Conservation (phyloP, 192 early-diverging fungal species). For the Mortierella claussenii region DNA sequence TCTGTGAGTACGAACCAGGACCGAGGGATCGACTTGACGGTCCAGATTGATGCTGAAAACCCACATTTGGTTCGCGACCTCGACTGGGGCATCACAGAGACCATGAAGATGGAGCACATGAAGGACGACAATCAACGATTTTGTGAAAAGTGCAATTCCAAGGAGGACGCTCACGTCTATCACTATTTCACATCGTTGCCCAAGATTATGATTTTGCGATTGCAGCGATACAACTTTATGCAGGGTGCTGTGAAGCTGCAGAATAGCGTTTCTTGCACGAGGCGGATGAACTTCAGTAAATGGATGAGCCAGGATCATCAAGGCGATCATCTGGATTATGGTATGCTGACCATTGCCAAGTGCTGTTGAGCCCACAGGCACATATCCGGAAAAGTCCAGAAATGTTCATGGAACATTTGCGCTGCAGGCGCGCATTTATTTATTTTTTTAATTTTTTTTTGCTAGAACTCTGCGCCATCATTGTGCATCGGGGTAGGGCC, state of each 20-base stretch:
- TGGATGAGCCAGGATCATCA: conserved; percentile 35
- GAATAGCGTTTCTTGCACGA: conserved; percentile 38
- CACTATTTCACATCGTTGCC: conserved; percentile 37
- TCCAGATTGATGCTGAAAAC: conserved; percentile 40
- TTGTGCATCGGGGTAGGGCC: conserved; percentile 37
- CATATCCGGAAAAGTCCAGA: too few species aligned
- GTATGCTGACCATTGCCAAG: conserved; percentile 23
- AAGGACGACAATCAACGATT: conserved; percentile 43
- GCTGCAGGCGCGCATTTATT: too few species aligned
- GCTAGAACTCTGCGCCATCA: conserved; percentile 39
- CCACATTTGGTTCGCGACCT: conserved; percentile 37
- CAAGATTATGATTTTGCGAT: conserved; percentile 42
- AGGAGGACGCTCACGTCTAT: conserved; percentile 36
- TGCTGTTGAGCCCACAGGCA: too few species aligned
- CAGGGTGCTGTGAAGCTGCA: conserved; percentile 41
- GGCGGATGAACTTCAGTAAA: conserved; percentile 21
- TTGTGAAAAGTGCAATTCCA: conserved; percentile 37
- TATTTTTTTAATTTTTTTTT: not conserved
- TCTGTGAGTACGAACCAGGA: conserved; percentile 16
- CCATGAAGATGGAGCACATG: conserved; percentile 48
- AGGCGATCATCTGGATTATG: conserved; percentile 14
- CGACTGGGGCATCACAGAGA: conserved; percentile 42
- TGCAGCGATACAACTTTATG: conserved; percentile 42
- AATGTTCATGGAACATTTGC: too few species aligned
- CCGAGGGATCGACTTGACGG: conserved; percentile 27